phyloP scores from a whole-genome alignment of 2,329 filamentous ascomycete species.

The Cucurbitaria berberidis region DNA sequence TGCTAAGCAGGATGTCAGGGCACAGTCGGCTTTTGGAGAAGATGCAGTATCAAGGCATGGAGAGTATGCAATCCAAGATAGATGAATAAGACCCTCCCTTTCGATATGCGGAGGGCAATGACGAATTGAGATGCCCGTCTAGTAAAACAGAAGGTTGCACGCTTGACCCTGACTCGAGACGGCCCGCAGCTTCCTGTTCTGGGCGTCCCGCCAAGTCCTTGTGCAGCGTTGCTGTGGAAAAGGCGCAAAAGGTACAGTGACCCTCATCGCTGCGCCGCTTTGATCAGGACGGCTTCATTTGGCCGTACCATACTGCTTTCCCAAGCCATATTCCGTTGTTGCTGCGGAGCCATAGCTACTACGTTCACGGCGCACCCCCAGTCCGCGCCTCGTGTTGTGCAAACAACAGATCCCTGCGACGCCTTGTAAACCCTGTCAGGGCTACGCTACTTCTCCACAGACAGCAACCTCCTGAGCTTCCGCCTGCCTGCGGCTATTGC shows the following conservation, averaged over 20 bases:
- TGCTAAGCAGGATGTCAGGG: not conserved
- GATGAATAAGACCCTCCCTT: not conserved
- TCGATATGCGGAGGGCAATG: not conserved
- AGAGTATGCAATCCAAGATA: not conserved
- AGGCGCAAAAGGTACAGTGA: not conserved
- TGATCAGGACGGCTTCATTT: not conserved
- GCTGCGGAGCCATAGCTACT: conserved; percentile 1
- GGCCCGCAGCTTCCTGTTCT: conserved; percentile 21
- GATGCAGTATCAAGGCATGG: not conserved
- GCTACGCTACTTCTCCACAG: conserved; percentile 24
- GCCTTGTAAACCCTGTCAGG: conserved; percentile 28
- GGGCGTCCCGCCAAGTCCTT: conserved; percentile 6
- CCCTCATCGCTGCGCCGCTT: not conserved
- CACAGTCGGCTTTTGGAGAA: no score
- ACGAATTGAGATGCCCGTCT: conserved; percentile 4
- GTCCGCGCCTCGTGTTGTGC: conserved; percentile 23
- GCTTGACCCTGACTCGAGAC: conserved; percentile 18
- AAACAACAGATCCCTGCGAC: conserved; percentile 16
- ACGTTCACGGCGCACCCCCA: conserved; percentile 1
- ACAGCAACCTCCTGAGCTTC: conserved; percentile 42
- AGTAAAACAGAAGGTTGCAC: conserved; percentile 1
- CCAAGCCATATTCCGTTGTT: not conserved
- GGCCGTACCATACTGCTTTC: not conserved
- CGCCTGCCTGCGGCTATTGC: conserved; percentile 25
- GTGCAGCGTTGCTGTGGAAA: conserved; percentile 7